Evolutionary conservation across 805 yeast genomes (phyloP).

Genomic region (Ogataea nitratoaversa): DNA sequence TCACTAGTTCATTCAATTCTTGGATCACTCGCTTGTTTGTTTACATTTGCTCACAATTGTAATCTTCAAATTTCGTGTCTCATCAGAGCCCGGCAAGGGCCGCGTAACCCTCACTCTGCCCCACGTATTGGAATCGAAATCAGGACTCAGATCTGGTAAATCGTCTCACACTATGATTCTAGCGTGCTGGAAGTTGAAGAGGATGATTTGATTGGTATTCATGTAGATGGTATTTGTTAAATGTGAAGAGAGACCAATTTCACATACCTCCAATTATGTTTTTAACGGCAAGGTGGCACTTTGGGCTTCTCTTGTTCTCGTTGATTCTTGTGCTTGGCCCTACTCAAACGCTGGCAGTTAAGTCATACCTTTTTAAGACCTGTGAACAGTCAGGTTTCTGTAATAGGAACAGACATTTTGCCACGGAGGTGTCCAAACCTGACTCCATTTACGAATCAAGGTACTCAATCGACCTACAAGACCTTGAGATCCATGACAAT

Average conservation of each 20-base stretch:
- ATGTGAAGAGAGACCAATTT: not conserved
- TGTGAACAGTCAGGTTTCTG: slow-evolving; percentile 86
- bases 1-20: too few species aligned
- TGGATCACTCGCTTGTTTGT: not conserved
- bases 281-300: not conserved
- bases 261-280: not conserved
- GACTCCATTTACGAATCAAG: slow-evolving; percentile 29
- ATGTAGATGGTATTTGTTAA: not conserved
- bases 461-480: slow-evolving; percentile 37
- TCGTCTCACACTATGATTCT: too few species aligned
- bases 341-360: slow-evolving; percentile 37
- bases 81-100: not conserved
- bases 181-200: too few species aligned
- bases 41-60: not conserved
- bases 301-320: not conserved
- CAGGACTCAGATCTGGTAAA: too few species aligned
- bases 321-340: not conserved
- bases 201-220: too few species aligned
- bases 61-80: not conserved
- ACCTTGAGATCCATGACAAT: slow-evolving; percentile 27
- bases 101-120: not conserved
- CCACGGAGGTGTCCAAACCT: slow-evolving; percentile 33
- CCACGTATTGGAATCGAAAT: too few species aligned
- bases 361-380: slow-evolving; percentile 65
- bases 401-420: slow-evolving; percentile 68